phyloP scores from a whole-genome alignment of 1,284 basidiomycete species.

The Polyporus tsugae region DNA sequence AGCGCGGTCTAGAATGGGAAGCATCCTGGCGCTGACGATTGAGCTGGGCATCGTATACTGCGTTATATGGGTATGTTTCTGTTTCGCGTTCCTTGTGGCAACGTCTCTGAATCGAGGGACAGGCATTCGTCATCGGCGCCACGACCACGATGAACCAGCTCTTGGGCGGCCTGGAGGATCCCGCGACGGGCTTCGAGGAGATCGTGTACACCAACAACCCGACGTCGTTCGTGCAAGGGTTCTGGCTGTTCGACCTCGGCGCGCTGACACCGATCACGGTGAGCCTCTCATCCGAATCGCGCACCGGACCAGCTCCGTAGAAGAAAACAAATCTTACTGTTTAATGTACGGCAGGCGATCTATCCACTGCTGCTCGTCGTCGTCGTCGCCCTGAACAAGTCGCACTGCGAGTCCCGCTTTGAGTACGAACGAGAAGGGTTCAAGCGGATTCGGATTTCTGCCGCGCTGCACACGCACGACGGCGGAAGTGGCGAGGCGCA shows the following conservation, averaged over 20 bases:
- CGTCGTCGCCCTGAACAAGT: not conserved
- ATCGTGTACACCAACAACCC: conserved; percentile 5
- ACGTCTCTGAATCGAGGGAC: not conserved
- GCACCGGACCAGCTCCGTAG: not conserved
- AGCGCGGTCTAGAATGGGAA: not conserved
- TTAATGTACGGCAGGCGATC: not conserved
- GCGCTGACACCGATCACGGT: not conserved
- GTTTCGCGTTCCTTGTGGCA: too few species aligned
- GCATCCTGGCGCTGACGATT: not conserved
- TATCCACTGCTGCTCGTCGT: not conserved
- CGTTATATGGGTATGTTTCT: not conserved
- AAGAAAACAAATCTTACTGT: not conserved
- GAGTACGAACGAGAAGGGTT: not conserved
- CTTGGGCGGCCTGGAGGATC: not conserved
- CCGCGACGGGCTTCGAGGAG: not conserved
- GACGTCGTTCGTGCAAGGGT: not conserved
- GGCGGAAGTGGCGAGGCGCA: not conserved
- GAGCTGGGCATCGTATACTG: not conserved
- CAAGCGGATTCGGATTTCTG: not conserved
- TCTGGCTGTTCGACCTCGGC: conserved; percentile 6
- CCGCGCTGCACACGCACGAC: not conserved
- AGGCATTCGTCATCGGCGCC: not conserved
- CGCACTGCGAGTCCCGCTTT: not conserved
- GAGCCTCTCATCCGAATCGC: not conserved
- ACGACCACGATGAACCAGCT: not conserved